A percentile compares a stretch with the other conserved stretches of the same genome.
phyloP scores from a whole-genome alignment of 495 filamentous ascomycete species.

The Aspergillus nanangensis region DNA sequence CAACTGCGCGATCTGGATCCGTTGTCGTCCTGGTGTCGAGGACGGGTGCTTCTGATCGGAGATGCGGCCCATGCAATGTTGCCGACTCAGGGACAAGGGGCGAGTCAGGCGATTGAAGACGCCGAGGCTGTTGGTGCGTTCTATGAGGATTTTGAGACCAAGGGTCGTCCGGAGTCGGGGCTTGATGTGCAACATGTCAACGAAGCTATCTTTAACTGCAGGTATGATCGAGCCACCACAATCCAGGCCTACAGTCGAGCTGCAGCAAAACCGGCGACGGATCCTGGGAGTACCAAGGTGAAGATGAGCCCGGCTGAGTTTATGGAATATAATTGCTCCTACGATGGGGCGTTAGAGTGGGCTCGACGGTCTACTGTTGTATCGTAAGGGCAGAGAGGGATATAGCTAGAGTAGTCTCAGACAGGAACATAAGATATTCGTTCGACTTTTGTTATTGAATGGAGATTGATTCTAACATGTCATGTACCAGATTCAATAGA shows the following conservation, averaged over 20 bases:
- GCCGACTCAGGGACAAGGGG: slow-evolving; percentile 36
- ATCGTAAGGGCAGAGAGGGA: no score
- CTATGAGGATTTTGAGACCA: slow-evolving; percentile 14
- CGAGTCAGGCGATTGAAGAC: slow-evolving; percentile 37
- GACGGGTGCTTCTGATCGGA: slow-evolving; percentile 37
- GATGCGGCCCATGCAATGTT: slow-evolving; percentile 44
- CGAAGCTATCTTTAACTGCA: slow-evolving; percentile 3
- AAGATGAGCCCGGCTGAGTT: slow-evolving; percentile 38
- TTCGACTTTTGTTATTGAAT: no score
- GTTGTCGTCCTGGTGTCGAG: slow-evolving; percentile 28
- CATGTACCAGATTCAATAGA: no score
- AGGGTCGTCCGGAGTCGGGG: not conserved
- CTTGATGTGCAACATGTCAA: not conserved
- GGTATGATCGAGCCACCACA: slow-evolving; percentile 8
- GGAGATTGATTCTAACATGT: no score
- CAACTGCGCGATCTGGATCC: slow-evolving; percentile 42
- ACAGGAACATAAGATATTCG: no score
- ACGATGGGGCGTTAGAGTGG: slow-evolving; percentile 32
- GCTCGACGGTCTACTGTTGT: no score
- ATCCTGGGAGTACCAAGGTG: slow-evolving; percentile 20
- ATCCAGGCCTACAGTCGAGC: slow-evolving; percentile 26
- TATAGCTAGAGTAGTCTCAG: no score
- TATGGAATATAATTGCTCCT: slow-evolving; percentile 40
- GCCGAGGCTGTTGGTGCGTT: slow-evolving; percentile 26
- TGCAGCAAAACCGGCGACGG: slow-evolving; percentile 29